A percentile compares a stretch with the other conserved stretches of the same genome.
Evolutionary conservation across 305 asterid genomes (phyloP).

Genomic region (Solanum chacoense): DNA sequence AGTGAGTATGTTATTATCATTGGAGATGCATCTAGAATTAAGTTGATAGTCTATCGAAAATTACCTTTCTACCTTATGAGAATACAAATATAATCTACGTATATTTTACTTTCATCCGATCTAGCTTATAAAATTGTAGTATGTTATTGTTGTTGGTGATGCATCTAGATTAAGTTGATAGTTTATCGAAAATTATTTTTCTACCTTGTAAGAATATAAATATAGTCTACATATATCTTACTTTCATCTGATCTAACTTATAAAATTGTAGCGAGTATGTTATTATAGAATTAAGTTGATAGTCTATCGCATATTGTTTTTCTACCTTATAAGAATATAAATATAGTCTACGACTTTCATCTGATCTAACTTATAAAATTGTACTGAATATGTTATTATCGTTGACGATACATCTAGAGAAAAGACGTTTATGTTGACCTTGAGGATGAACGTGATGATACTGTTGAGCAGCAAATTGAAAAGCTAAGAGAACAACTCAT

Average conservation of each 20-base stretch:
- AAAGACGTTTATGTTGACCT: background rate
- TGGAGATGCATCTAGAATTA: background rate
- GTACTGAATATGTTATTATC: background rate
- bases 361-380: background rate
- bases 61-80: background rate
- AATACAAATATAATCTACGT: background rate
- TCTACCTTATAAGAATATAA: background rate
- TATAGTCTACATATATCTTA: no score
- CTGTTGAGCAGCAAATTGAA: background rate
- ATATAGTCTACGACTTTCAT: background rate
- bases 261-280: no score
- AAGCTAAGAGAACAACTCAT: background rate
- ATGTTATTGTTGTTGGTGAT: background rate
- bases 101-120: background rate
- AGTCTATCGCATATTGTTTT: no score
- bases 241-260: background rate
- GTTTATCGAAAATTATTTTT: no score
- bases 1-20: background rate
- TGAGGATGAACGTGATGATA: background rate
- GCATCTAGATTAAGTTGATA: background rate
- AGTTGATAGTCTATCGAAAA: background rate
- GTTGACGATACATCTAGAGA: background rate
- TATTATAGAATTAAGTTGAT: background rate
- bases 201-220: no score
- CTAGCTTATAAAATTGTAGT: background rate